Evolutionary conservation across 805 yeast species (phyloP), one percentile per base, ranked within the genome.

Genomic region (Candida dendrica): DNA sequence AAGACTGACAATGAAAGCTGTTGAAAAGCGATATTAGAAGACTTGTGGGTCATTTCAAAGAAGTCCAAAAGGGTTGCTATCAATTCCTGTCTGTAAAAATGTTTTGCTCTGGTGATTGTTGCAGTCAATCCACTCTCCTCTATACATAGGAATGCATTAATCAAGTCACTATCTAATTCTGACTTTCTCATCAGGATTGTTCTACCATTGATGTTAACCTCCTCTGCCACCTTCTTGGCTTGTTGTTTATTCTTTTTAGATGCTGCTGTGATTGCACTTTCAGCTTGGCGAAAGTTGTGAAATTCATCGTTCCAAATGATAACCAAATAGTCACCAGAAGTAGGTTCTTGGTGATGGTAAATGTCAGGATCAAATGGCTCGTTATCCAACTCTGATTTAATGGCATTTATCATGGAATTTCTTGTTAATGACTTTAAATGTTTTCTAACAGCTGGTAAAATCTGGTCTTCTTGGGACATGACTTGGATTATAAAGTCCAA

Each of bases 271-370:
- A 80, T 67, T 3, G 78, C 76, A 11, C 60, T 57, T 15, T 64
- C 66, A 2, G 85, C 85, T 43, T 76, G 74, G 2, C 69, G 65
- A 48, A 71, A 75, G 50, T 77, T 74, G 52, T 85, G 93, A 48
- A 68, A 70, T 52, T 85, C 93, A 54, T 85, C 95, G 57, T 85
- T 85, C 84, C 90, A 85, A n/a, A 83, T 65, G 18, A 81, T 55
- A 27, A 84, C 64, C 34, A 66, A 61, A 64, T 73, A 79, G 13
- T 65, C 60, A 17, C 60, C 44, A 1, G 34, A 33, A 13, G 15
- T 20, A 16, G 24, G 14, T 8, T 39, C 36, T 18, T 11, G 22
- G 14, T 33, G 30, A 2, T 17, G 31, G 34, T 20, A 19, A 37
- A 9, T 5, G 33, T 38, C 34, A 37, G n/a, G 19, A 36, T 38